Evolutionary conservation across 78 protist species (phyloP).

Genomic region (Carpediemonas membranifera): DNA sequence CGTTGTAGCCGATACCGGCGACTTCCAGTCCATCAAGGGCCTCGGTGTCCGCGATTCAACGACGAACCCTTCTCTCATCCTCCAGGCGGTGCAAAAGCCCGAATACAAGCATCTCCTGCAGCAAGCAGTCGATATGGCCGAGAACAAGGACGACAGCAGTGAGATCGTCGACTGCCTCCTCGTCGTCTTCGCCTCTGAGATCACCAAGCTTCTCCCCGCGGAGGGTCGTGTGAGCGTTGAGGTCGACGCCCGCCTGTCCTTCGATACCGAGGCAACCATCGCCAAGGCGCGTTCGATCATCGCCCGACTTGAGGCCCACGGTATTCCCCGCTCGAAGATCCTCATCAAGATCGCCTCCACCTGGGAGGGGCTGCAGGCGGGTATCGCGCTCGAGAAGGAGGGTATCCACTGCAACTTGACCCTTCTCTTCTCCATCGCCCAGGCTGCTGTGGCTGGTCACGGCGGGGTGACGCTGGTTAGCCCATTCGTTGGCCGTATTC

Average conservation of each 20-base stretch:
- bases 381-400: constrained; percentile 57
- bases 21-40: too few species aligned
- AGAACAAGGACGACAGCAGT: constrained; percentile 4
- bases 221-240: constrained; percentile 88
- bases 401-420: constrained; percentile 89
- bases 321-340: constrained; percentile 60
- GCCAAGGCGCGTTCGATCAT: constrained; percentile 69
- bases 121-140: constrained; percentile 57
- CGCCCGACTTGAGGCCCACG: constrained; percentile 66
- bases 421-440: constrained; percentile 68
- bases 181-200: constrained; percentile 82
- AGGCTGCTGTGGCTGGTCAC: constrained; percentile 84
- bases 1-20: too few species aligned
- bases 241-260: constrained; percentile 84
- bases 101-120: constrained; percentile 55
- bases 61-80: constrained; percentile 86
- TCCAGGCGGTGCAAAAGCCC: constrained; percentile 55
- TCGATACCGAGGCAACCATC: constrained; percentile 65
- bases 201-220: constrained; percentile 82
- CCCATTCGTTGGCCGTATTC: constrained; percentile 89
- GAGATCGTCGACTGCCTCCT: not conserved
- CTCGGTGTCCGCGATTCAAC: constrained; percentile 74
- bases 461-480: constrained; percentile 77
- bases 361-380: constrained; percentile 92
- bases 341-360: constrained; percentile 85